Base-by-base conservation (phyloP, 768 basidiomycete species). In the Mycena rosella region DNA sequence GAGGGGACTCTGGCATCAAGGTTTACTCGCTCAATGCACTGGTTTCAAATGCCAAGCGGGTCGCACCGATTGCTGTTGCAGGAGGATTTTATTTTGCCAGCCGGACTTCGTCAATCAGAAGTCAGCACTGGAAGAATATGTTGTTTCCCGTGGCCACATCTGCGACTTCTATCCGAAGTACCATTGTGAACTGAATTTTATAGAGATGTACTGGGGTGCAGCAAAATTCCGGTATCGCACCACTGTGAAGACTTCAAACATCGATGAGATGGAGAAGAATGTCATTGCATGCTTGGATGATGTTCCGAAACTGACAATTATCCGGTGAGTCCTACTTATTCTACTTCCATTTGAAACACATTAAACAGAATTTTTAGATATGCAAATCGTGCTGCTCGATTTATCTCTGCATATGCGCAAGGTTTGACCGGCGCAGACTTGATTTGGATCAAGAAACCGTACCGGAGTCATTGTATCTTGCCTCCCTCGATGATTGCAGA, bases 261-360 rank as follows among this genome's bases (percentile, higher is more conserved):
- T 77, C 8, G 74, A 72, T 0, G 75, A 78, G 38, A 73, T 82
- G 40, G 75, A 79, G 56, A n/a, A 34, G 0, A 80, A 81, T 65
- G 71, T 81, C 15, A 24, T 73, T 5, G 29, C 29, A 7, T 71
- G 74, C n/a, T 72, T 83, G 7, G 74, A 80, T 49, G 44, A 72
- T 13, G 74, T 82, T 2, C 67, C 76, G 3, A n/a, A 9, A 3
- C n/a, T 55, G 7, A 13, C 7, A 20, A 55, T 55, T 36, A 7
- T 36, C 8, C 7, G 34, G 34, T 36, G 14, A n/a, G 20, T 44
- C 20, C 9, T n/a, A n/a, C n/a, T n/a, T 44, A 8, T 44, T 14
- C 42, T 44, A 18, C 9, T 44, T 44, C 6, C 7, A 11, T 36
- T 14, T 36, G 8, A n/a, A n/a, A n/a, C n/a, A n/a, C 34, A 36